Evolutionary conservation across 164 flowering plant genomes (phyloP), one percentile per base, ranked within the genome.

Genomic region (Nymphaea thermarum): DNA sequence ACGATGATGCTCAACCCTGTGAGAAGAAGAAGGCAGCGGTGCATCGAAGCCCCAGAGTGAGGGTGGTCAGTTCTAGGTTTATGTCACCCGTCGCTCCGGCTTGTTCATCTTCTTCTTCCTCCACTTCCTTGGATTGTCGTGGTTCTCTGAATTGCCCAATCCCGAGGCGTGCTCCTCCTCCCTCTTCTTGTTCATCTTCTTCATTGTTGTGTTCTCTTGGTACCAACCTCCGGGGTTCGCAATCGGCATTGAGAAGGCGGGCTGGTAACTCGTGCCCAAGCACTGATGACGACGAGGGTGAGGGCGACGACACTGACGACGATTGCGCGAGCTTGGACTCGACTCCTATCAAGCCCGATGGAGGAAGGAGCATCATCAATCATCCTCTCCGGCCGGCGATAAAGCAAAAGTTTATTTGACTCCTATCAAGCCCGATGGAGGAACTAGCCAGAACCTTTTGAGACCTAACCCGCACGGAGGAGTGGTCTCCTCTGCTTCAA

Each of bases 31-130:
- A 25, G 36, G 36, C 1, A 25, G 41, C 65, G 14, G 15, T 17
- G 43, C 70, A 62, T 59, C 77, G 80, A 2, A 64, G 80, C 18
- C 77, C 80, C 3, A 47, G 73, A 41, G 77, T 77, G 47, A 66
- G 73, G 17, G 77, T 71, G 42, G 80, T 77, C 7, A 74, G 73
- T 64, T 77, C 80, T 6, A 70, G 80, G 62, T 77, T 77, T 65
- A 77, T 77, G 80, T 71, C 80, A 18, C 77, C 80, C 4, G 14
- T 65, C 18, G 72, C 64, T 44, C 53, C 75, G 8, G 64, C 77
- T 60, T 74, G 75, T 4, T 64, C 75, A 2, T 71, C 75, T 11
- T 43, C 57, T 43, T 25, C 36, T 25, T 25, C 36, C 36, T 25
- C 36, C 36, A 25, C 36, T 25, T 25, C 36, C 36, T 25, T 25